phyloP scores from a whole-genome alignment of 257 asterid genomes.

The Sherardia arvensis region DNA sequence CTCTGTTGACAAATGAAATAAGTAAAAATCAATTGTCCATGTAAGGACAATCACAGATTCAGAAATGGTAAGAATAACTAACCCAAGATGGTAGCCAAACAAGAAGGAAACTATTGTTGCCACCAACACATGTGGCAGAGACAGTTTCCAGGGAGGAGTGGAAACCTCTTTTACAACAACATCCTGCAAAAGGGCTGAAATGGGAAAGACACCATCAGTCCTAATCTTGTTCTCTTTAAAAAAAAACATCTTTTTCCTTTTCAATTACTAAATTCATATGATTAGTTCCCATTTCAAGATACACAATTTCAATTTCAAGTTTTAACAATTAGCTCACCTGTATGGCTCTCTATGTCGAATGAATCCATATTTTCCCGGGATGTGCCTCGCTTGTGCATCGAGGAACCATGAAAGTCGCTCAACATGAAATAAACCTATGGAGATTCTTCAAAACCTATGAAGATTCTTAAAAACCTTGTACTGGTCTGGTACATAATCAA shows the following conservation, averaged over 20 bases:
- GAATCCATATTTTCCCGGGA: conserved; percentile 35
- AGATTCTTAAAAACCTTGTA: not conserved
- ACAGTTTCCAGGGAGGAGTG: conserved; percentile 78
- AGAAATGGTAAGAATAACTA: conserved; percentile 20
- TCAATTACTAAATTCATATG: not conserved
- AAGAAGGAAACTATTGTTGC: conserved; percentile 73
- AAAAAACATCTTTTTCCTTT: not conserved
- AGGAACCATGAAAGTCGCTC: conserved; percentile 31
- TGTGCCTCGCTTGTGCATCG: conserved; percentile 49
- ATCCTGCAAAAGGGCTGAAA: conserved; percentile 40
- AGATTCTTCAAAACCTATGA: not conserved
- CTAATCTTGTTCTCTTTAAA: not conserved
- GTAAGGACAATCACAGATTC: not conserved
- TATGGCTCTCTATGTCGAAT: conserved; percentile 38
- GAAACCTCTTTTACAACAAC: conserved; percentile 35
- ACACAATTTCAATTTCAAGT: not conserved
- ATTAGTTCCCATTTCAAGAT: too few relatives aligned
- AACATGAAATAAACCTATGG: conserved; percentile 22
- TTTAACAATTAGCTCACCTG: conserved; percentile 23
- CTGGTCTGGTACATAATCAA: not conserved
- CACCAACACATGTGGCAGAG: conserved; percentile 74
- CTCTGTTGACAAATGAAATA: conserved; percentile 32
- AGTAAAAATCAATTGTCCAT: conserved; percentile 5
- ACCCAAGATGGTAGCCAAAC: conserved; percentile 98
- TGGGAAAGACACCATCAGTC: conserved; percentile 1